Base-by-base conservation (phyloP, 176 grass and related monocot species). In the Oryza officinalis region DNA sequence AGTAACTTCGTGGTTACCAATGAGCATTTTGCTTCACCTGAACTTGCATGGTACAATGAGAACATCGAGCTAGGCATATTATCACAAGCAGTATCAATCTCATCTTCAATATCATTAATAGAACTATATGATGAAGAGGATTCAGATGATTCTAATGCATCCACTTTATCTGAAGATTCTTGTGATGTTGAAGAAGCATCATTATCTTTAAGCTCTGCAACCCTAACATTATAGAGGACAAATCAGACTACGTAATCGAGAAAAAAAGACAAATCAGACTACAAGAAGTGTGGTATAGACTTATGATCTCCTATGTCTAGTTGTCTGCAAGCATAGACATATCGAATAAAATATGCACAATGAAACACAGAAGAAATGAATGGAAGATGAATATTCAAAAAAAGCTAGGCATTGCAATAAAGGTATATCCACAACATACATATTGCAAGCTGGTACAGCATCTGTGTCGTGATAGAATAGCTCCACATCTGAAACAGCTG, bases 61-160 rank as follows among this genome's bases (percentile, higher is more conserved):
- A 68, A 69, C 76, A 80, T 75, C 35, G 85, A 88, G 83, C 72
- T 59, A 57, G 85, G 26, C 77, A 80, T 74, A 83, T 77, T 71
- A 70, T 52, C 70, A 80, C 64, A 70, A 71, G 66, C 33, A 57
- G 61, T 71, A 73, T 72, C 47, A 81, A 70, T 69, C 52, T 87
- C 83, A 83, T 75, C 20, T 69, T 90, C 85, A 75, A 57, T 78
- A 86, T 94, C 93, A 9, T 94, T 93, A 81, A 82, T 63, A 80
- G 93, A 98, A 83, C 88, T 82, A 92, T 76, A 87, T 66, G 84
- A 89, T 67, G 85, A 97, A 74, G 94, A 97, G 71, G 79, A 88
- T 38, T 88, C 93, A 35, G 89, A 95, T 76, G 80, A 87, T 84
- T 91, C 78, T 46, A 85, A 79, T 35, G 68, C 69, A 85, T 98